A percentile compares a stretch with the other conserved stretches of the same genome.
These are phyloP conservation scores for Aspergillus indologenus DNA, from an alignment of 495 filamentous ascomycete genomes.

Conservation along the genomic window DNA sequence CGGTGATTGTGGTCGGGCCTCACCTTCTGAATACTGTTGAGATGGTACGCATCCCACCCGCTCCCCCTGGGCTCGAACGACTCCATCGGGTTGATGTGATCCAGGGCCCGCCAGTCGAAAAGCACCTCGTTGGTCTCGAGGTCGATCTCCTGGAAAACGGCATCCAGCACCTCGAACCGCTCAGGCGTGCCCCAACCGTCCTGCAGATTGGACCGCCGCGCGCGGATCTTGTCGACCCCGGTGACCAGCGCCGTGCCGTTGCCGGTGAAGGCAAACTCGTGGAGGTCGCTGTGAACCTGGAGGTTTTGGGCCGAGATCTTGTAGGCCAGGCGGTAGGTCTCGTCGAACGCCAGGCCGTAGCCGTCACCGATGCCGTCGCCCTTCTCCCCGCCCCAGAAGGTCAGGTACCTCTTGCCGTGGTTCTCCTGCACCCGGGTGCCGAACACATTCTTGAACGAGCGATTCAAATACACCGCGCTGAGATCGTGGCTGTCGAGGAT, in stretches of 20 bases:
- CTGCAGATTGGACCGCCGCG: not conserved
- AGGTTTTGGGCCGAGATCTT: slow-evolving; percentile 22
- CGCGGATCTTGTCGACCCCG: slow-evolving; percentile 35
- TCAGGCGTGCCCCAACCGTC: not conserved
- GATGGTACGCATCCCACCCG: slow-evolving; percentile 29
- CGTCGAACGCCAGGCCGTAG: slow-evolving; percentile 23
- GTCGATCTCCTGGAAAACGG: slow-evolving; percentile 44
- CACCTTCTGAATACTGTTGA: slow-evolving; percentile 28
- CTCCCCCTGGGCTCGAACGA: slow-evolving; percentile 12
- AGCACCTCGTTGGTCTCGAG: slow-evolving; percentile 33
- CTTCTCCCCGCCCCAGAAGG: slow-evolving; percentile 23
- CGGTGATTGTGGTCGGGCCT: not conserved
- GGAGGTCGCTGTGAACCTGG: slow-evolving; percentile 23
- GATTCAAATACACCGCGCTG: slow-evolving; percentile 23
- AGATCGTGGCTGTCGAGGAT: slow-evolving; percentile 19
- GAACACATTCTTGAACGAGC: slow-evolving; percentile 22
- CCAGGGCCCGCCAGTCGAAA: slow-evolving; percentile 30
- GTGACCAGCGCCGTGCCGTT: slow-evolving; percentile 45
- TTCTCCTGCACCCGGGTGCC: slow-evolving; percentile 22
- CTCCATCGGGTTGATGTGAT: slow-evolving; percentile 24
- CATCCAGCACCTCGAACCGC: slow-evolving; percentile 36
- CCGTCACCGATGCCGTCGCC: slow-evolving; percentile 22
- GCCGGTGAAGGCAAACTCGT: slow-evolving; percentile 38
- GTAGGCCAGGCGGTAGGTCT: slow-evolving; percentile 19
- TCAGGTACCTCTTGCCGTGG: slow-evolving; percentile 17